These are phyloP conservation scores for Talaromyces ruber DNA, from an alignment of 495 filamentous ascomycete genomes.

Conservation along the genomic window DNA sequence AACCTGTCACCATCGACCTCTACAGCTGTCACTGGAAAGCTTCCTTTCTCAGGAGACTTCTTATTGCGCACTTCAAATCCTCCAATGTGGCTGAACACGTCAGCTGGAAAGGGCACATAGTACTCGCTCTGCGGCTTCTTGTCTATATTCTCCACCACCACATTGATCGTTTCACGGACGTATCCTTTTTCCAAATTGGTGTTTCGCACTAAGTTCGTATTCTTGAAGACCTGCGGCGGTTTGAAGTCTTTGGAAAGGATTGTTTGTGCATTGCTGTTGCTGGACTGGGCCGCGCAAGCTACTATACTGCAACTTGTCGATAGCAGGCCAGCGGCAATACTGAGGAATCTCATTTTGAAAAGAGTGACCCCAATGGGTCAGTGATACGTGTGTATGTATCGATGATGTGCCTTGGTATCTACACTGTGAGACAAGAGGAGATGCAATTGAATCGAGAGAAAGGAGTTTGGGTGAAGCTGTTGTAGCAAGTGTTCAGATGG, in stretches of 20 bases:
- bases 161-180: constrained; percentile 81
- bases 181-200: constrained; percentile 91
- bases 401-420: constrained; percentile 16
- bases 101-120: constrained; percentile 73
- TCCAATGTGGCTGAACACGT: constrained; percentile 66
- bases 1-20: constrained; percentile 21
- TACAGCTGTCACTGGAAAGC: constrained; percentile 59
- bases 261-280: constrained; percentile 19
- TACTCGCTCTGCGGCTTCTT: constrained; percentile 75
- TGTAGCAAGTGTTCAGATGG: constrained; percentile 9
- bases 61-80: constrained; percentile 87
- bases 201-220: constrained; percentile 80
- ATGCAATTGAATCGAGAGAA: constrained; percentile 8
- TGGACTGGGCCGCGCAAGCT: not conserved
- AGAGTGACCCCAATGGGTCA: constrained; percentile 10
- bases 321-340: constrained; percentile 27
- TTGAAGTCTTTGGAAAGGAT: constrained; percentile 66
- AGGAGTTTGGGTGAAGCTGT: not conserved
- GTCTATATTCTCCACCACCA: constrained; percentile 82
- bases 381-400: constrained; percentile 16
- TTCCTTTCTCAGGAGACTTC: constrained; percentile 59
- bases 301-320: constrained; percentile 6
- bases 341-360: constrained; percentile 35
- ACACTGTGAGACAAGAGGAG: constrained; percentile 11
- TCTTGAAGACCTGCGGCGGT: constrained; percentile 84